These are phyloP conservation scores for Sordariomycetes sp. DNA, from an alignment of 2,329 filamentous ascomycete species.

Conservation along the genomic window DNA sequence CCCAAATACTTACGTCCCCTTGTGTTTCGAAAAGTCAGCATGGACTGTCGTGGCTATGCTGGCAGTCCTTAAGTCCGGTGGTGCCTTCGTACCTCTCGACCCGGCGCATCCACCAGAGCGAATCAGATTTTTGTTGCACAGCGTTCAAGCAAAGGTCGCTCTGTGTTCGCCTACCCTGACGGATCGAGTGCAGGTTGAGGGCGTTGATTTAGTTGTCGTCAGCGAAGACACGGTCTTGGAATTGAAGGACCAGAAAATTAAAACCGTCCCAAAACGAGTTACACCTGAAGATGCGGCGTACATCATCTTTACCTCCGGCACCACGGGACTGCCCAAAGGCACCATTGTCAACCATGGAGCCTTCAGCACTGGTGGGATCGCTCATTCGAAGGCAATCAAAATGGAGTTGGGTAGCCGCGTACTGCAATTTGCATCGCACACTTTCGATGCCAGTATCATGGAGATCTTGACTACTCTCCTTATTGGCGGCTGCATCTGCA, in stretches of 20 bases:
- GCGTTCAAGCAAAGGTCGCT: background rate
- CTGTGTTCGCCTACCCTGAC: background rate
- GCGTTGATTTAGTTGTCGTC: background rate
- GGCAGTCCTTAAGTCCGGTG: slow-evolving; percentile 22
- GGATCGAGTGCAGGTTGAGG: background rate
- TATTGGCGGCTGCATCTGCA: slow-evolving; percentile 1
- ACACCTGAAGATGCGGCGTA: slow-evolving; percentile 5
- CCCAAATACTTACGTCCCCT: slow-evolving; percentile 14
- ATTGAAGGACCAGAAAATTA: background rate
- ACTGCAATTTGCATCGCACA: slow-evolving; percentile 3
- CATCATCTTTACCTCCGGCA: slow-evolving; percentile 7
- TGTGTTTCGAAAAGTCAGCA: slow-evolving; percentile 26
- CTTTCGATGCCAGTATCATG: slow-evolving; percentile 1
- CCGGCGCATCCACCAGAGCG: slow-evolving; percentile 17
- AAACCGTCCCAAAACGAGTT: background rate
- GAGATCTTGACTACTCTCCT: background rate
- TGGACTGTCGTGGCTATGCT: slow-evolving; percentile 23
- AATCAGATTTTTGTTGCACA: slow-evolving; percentile 2
- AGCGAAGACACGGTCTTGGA: background rate
- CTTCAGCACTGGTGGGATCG: slow-evolving; percentile 5
- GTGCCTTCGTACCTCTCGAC: slow-evolving; percentile 21
- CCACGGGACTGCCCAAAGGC: slow-evolving; percentile 14
- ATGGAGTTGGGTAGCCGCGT: background rate
- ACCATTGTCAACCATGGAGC: slow-evolving; percentile 10
- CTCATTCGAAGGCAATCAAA: background rate